Percentiles rank a stretch among this genome's conserved stretches.
Evolutionary conservation across 768 basidiomycete genomes (phyloP).

Genomic region (Neoboletus brunneissimus): DNA sequence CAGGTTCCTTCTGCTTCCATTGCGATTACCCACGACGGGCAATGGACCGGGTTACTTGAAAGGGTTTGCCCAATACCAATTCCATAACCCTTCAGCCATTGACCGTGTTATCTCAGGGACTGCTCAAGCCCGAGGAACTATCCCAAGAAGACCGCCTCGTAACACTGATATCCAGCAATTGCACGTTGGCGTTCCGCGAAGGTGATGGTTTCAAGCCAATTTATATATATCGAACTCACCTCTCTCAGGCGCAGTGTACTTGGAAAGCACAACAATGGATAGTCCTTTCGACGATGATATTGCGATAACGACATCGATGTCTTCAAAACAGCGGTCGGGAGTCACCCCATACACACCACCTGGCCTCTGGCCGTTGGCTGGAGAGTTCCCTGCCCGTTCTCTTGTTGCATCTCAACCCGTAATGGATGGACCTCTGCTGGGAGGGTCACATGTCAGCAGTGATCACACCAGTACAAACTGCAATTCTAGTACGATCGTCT

Average conservation of each 20-base stretch:
- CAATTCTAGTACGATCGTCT: no score
- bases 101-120: neutral
- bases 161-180: no score
- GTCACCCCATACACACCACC: neutral
- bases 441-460: no score
- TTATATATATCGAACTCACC: neutral
- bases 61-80: neutral
- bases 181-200: neutral
- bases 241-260: neutral
- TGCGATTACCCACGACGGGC: conserved; percentile 7
- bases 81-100: no score
- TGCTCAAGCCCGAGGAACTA: neutral
- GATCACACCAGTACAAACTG: no score
- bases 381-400: neutral
- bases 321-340: neutral
- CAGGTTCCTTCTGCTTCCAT: conserved; percentile 8
- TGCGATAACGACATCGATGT: neutral
- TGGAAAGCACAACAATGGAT: neutral
- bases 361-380: neutral
- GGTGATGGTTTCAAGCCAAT: neutral
- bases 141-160: no score
- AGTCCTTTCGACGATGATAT: neutral
- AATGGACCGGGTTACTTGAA: conserved; percentile 7
- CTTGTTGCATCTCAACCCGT: no score
- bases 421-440: no score